A percentile compares a stretch with the other conserved stretches of the same genome.
phyloP scores from a whole-genome alignment of 2,329 filamentous ascomycete species.

The Elsinoe necatrix region DNA sequence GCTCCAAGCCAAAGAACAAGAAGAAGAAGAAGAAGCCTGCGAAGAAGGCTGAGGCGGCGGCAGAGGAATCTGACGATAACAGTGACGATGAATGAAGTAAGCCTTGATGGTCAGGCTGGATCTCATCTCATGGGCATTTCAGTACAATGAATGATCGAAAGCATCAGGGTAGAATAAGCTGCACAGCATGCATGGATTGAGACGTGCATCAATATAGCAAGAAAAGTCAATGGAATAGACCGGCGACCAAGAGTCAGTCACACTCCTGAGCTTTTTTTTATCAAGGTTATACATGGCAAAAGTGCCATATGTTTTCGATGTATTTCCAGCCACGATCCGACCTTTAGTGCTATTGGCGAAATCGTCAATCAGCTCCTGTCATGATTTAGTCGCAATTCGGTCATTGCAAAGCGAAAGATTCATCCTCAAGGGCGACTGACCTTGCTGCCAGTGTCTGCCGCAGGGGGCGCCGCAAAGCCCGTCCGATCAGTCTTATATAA shows the following conservation, averaged over 20 bases:
- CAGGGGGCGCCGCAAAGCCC: conserved; percentile 11
- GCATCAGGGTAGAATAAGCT: background rate
- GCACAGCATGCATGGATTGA: background rate
- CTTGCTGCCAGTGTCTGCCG: background rate
- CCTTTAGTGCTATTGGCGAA: background rate
- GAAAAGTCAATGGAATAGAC: conserved; percentile 6
- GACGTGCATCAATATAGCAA: background rate
- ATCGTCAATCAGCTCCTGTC: background rate
- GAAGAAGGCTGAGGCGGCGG: conserved; percentile 47
- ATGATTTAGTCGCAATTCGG: background rate
- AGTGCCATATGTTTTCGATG: background rate
- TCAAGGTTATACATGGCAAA: background rate
- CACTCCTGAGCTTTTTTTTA: conserved; percentile 2
- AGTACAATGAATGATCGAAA: background rate
- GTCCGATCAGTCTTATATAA: background rate
- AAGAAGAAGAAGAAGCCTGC: conserved; percentile 74
- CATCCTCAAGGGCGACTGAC: background rate
- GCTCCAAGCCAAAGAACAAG: conserved; percentile 75
- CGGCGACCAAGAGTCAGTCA: background rate
- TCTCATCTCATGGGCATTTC: background rate
- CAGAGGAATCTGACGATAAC: conserved; percentile 25
- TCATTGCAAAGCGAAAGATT: background rate
- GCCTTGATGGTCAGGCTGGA: background rate
- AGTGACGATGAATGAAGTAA: conserved; percentile 29
- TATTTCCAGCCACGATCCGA: background rate